Percentiles rank a stretch among this genome's conserved stretches.
Evolutionary conservation across 2,329 filamentous ascomycete genomes (phyloP).

Genomic region (Aspergillus sp.): DNA sequence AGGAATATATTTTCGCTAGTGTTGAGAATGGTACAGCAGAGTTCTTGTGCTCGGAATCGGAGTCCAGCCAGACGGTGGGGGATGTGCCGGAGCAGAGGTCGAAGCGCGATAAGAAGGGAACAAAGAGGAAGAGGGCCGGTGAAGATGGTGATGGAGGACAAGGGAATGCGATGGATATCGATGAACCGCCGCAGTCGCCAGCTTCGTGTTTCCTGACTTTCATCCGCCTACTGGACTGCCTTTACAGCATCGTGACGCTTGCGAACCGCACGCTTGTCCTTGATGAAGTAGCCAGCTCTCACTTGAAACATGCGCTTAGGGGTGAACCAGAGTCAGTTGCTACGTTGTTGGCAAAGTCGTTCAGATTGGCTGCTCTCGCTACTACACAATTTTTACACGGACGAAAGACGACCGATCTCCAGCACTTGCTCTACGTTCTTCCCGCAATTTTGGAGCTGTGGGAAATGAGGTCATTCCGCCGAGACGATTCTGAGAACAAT

Average conservation of each 20-base stretch:
- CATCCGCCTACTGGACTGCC: conserved; percentile 26
- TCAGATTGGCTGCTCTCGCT: conserved; percentile 26
- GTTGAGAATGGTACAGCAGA: conserved; percentile 18
- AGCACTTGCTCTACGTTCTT: conserved; percentile 29
- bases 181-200: conserved; percentile 23
- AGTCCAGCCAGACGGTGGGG: conserved; percentile 30
- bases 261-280: conserved; percentile 19
- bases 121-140: conserved; percentile 33
- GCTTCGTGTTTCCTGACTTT: conserved; percentile 29
- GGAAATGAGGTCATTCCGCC: conserved; percentile 30
- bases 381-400: conserved; percentile 23
- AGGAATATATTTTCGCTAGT: conserved; percentile 22
- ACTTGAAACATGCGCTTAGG: conserved; percentile 35
- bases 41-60: conserved; percentile 23
- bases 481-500: conserved; percentile 26
- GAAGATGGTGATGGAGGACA: conserved; percentile 9
- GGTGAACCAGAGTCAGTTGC: conserved; percentile 30
- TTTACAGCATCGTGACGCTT: conserved; percentile 26
- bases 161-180: conserved; percentile 24
- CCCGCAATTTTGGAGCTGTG: conserved; percentile 31
- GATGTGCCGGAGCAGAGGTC: conserved; percentile 18
- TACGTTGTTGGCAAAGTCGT: conserved; percentile 29
- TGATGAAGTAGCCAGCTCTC: conserved; percentile 29
- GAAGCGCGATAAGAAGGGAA: conserved; percentile 20
- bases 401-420: conserved; percentile 25